Conservation (phyloP, 1,284 basidiomycete species). For the Pseudozyma thailandica region DNA sequence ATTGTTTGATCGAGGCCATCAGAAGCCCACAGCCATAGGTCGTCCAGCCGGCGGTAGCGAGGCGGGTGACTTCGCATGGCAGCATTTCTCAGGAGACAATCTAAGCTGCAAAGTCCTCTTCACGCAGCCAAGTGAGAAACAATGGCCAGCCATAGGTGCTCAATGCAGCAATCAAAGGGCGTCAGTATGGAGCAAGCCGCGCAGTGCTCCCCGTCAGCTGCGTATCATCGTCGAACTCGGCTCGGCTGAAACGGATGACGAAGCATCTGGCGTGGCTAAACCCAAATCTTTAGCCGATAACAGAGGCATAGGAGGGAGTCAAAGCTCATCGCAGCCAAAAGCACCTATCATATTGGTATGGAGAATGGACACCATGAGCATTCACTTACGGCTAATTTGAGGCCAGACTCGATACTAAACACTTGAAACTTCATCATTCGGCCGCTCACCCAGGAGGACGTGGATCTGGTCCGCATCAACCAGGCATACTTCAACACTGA, state of each 20-base stretch:
- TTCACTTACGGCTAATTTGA: too few relatives aligned
- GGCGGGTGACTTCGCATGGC: constrained; percentile 13
- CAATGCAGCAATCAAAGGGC: neutral
- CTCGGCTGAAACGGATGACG: constrained; percentile 1
- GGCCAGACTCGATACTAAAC: too few relatives aligned
- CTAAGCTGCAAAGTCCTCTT: constrained; percentile 24
- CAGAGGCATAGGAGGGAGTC: neutral
- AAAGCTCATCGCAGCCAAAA: constrained; percentile 11
- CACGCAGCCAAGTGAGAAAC: constrained; percentile 20
- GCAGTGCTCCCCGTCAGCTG: constrained; percentile 4
- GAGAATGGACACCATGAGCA: too few relatives aligned
- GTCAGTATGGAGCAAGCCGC: neutral
- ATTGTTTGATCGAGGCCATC: constrained; percentile 17
- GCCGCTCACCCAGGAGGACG: constrained; percentile 15
- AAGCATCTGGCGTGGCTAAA: neutral
- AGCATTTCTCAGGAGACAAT: constrained; percentile 25
- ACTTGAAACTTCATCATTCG: neutral
- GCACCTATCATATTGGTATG: constrained; percentile 20
- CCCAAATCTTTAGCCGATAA: neutral
- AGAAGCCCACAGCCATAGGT: neutral
- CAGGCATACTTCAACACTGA: constrained; percentile 18
- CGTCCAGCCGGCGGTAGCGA: neutral
- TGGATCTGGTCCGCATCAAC: constrained; percentile 28
- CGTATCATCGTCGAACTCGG: constrained; percentile 26
- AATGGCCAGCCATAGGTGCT: neutral